Percentiles rank a stretch among this genome's conserved stretches.
These are phyloP conservation scores for Schizothecium vesticola DNA, from an alignment of 495 filamentous ascomycete species.

Conservation along the genomic window DNA sequence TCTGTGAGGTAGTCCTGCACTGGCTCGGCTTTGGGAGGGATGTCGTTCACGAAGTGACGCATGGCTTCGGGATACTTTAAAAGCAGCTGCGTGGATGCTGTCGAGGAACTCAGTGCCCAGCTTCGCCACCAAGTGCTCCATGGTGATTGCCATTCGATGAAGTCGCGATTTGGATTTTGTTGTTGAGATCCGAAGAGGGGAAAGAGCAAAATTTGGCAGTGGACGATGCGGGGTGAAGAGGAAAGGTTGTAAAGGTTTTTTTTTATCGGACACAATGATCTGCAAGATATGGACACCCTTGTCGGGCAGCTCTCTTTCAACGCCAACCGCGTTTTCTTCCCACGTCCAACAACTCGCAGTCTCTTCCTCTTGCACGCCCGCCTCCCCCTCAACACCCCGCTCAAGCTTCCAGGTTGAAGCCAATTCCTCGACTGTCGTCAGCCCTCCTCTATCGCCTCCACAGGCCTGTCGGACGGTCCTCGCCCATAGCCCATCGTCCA, in stretches of 20 bases:
- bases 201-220: no score
- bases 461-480: not conserved
- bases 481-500: no score
- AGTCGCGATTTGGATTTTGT: no score
- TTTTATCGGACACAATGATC: conserved; percentile 22
- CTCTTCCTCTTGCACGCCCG: not conserved
- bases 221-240: no score
- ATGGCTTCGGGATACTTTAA: not conserved
- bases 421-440: not conserved
- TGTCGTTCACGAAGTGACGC: not conserved
- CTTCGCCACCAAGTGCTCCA: not conserved
- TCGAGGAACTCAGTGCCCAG: not conserved
- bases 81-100: not conserved
- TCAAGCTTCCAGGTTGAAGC: not conserved
- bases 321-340: conserved; percentile 14
- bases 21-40: not conserved
- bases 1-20: not conserved
- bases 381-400: not conserved
- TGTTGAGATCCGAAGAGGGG: no score
- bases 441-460: not conserved
- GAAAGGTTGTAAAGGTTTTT: no score
- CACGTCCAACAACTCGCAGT: not conserved
- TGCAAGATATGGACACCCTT: conserved; percentile 13
- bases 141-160: no score
- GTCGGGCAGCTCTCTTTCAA: conserved; percentile 24